Evolutionary conservation across 1,284 basidiomycete species (phyloP).

Genomic region (Mycosarcoma maydis): DNA sequence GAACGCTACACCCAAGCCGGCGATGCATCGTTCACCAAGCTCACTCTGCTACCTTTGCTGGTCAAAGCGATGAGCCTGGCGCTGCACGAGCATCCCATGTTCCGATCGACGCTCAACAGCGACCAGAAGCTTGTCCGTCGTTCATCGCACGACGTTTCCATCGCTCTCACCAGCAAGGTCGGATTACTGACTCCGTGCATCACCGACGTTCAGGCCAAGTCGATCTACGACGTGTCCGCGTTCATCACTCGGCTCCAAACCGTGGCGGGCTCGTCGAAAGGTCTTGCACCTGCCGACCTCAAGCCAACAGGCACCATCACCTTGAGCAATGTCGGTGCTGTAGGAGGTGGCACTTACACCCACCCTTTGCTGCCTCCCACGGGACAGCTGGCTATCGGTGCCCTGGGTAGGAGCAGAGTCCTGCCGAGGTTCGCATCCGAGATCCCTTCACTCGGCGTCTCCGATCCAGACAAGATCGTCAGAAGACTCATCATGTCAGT

Average conservation of each 20-base stretch:
- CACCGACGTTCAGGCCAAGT: slow-evolving; percentile 73
- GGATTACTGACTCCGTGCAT: slow-evolving; percentile 86
- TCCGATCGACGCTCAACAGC: slow-evolving; percentile 68
- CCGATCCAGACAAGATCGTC: slow-evolving; percentile 36
- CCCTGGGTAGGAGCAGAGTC: slow-evolving; percentile 72
- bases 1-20: slow-evolving; percentile 16
- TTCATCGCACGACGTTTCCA: slow-evolving; percentile 65
- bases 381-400: slow-evolving; percentile 89
- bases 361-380: slow-evolving; percentile 79
- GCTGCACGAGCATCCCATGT: slow-evolving; percentile 83
- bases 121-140: slow-evolving; percentile 38
- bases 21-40: slow-evolving; percentile 67
- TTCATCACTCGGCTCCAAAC: slow-evolving; percentile 46
- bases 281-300: slow-evolving; percentile 23
- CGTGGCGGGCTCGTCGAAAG: slow-evolving; percentile 21
- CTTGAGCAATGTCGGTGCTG: slow-evolving; percentile 74
- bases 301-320: slow-evolving; percentile 74
- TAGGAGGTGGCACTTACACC: slow-evolving; percentile 56
- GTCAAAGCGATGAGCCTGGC: slow-evolving; percentile 84
- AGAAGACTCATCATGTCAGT: slow-evolving; percentile 51
- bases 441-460: slow-evolving; percentile 21
- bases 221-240: slow-evolving; percentile 73
- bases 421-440: slow-evolving; percentile 51
- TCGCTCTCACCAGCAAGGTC: slow-evolving; percentile 82
- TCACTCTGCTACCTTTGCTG: slow-evolving; percentile 86